These are phyloP conservation scores for Leucogyrophana mollusca DNA, from an alignment of 768 basidiomycete species.

Conservation along the genomic window DNA sequence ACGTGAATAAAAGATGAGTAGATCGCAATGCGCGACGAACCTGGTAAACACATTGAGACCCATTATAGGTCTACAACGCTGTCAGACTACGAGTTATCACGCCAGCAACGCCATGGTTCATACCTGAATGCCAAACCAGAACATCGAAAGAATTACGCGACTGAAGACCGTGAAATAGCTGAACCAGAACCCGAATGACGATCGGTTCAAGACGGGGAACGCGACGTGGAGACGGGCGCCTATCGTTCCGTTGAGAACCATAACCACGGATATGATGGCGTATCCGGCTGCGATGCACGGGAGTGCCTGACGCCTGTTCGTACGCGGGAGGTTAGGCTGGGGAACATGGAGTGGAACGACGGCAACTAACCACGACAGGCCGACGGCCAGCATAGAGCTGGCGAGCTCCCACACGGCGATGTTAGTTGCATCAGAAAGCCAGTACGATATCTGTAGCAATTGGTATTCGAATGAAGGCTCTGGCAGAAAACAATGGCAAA, in stretches of 20 bases:
- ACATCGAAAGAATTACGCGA: slow-evolving; percentile 72
- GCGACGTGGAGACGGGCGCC: slow-evolving; percentile 79
- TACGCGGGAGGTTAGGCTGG: neutral
- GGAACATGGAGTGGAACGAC: no score
- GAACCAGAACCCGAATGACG: slow-evolving; percentile 88
- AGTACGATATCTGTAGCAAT: slow-evolving; percentile 21
- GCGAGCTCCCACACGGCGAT: slow-evolving; percentile 40
- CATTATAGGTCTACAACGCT: slow-evolving; percentile 46
- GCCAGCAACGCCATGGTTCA: no score
- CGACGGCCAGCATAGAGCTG: slow-evolving; percentile 73
- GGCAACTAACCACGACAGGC: slow-evolving; percentile 60
- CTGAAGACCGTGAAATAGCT: slow-evolving; percentile 86
- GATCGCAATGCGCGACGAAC: slow-evolving; percentile 13
- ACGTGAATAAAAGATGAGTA: neutral
- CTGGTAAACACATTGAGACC: slow-evolving; percentile 75
- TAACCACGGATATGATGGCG: slow-evolving; percentile 66
- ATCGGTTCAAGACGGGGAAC: slow-evolving; percentile 75
- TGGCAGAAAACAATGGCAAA: no score
- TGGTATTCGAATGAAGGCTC: slow-evolving; percentile 1
- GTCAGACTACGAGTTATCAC: neutral
- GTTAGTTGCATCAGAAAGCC: slow-evolving; percentile 25
- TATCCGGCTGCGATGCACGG: slow-evolving; percentile 72
- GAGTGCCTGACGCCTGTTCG: slow-evolving; percentile 63
- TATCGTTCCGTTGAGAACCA: slow-evolving; percentile 78
- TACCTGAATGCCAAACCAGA: slow-evolving; percentile 82